Conservation (phyloP, 208 protist genomes). For the Strigomonas culicis region DNA sequence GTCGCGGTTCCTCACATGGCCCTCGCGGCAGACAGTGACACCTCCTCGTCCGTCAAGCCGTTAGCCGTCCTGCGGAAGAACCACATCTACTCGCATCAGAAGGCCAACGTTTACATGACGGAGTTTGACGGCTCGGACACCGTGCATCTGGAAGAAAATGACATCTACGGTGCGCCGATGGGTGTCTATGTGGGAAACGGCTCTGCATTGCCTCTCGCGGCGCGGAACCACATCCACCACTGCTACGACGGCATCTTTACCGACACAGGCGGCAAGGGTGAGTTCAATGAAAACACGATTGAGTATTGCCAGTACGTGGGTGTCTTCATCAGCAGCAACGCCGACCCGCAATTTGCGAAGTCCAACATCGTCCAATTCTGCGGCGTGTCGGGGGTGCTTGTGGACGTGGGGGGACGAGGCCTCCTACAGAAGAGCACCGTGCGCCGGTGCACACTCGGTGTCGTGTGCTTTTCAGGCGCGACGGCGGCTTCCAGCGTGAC, state of each 20-base stretch:
- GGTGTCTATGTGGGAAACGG: constrained; percentile 62
- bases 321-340: constrained; percentile 58
- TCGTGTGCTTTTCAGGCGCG: constrained; percentile 57
- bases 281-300: constrained; percentile 61
- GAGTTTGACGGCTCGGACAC: constrained; percentile 24
- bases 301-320: constrained; percentile 53
- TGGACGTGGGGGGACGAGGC: constrained; percentile 59
- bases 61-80: constrained; percentile 35
- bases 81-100: constrained; percentile 45
- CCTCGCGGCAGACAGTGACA: background rate
- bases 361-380: constrained; percentile 66
- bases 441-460: constrained; percentile 41
- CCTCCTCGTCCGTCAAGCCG: background rate
- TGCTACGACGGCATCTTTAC: constrained; percentile 69
- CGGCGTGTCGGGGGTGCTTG: constrained; percentile 51
- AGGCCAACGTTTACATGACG: constrained; percentile 56
- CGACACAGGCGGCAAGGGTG: constrained; percentile 40
- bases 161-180: constrained; percentile 53
- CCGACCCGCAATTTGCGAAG: constrained; percentile 40
- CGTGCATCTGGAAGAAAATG: constrained; percentile 44
- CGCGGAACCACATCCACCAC: constrained; percentile 58
- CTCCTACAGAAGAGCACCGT: constrained; percentile 28
- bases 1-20: background rate
- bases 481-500: constrained; percentile 35
- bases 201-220: constrained; percentile 30